A percentile compares a stretch with the other conserved stretches of the same genome.
These are phyloP conservation scores for Termitomyces sp. DNA, from an alignment of 768 basidiomycete species.

Conservation along the genomic window DNA sequence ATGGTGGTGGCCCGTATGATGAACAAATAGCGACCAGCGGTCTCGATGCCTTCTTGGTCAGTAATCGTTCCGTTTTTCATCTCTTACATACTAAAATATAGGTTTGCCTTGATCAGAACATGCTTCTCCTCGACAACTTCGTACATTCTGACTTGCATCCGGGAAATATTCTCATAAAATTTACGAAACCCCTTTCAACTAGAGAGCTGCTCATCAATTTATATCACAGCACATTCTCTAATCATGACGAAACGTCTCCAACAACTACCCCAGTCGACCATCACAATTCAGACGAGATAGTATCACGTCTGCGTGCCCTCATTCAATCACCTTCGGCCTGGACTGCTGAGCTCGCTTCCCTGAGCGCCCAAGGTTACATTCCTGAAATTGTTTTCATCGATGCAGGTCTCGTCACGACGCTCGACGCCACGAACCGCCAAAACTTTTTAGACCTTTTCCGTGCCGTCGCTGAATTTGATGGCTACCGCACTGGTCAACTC, in stretches of 20 bases:
- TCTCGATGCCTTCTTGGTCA: slow-evolving; percentile 88
- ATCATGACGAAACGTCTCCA: slow-evolving; percentile 19
- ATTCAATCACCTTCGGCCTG: slow-evolving; percentile 56
- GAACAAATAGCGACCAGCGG: slow-evolving; percentile 87
- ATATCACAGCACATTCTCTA: slow-evolving; percentile 45
- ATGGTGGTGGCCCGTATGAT: slow-evolving; percentile 92
- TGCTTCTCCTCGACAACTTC: slow-evolving; percentile 97
- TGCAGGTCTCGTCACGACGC: slow-evolving; percentile 88
- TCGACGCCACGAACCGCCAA: slow-evolving; percentile 72
- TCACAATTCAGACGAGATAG: slow-evolving; percentile 56
- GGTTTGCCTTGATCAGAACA: slow-evolving; percentile 58
- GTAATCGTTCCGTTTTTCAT: slow-evolving; percentile 19
- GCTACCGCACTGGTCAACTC: slow-evolving; percentile 89
- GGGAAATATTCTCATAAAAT: slow-evolving; percentile 98
- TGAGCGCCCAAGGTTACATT: slow-evolving; percentile 70
- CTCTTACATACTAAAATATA: neutral
- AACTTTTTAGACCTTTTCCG: slow-evolving; percentile 98
- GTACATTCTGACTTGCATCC: slow-evolving; percentile 90
- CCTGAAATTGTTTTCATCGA: slow-evolving; percentile 97
- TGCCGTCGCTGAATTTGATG: slow-evolving; percentile 94
- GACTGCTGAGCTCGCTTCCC: slow-evolving; percentile 57
- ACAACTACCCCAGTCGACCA: slow-evolving; percentile 29
- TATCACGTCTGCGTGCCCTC: slow-evolving; percentile 63
- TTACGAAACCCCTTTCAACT: slow-evolving; percentile 79
- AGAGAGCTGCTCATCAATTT: slow-evolving; percentile 56